Conservation (phyloP, 2,329 filamentous ascomycete genomes). For the Westerdykella ornata region DNA sequence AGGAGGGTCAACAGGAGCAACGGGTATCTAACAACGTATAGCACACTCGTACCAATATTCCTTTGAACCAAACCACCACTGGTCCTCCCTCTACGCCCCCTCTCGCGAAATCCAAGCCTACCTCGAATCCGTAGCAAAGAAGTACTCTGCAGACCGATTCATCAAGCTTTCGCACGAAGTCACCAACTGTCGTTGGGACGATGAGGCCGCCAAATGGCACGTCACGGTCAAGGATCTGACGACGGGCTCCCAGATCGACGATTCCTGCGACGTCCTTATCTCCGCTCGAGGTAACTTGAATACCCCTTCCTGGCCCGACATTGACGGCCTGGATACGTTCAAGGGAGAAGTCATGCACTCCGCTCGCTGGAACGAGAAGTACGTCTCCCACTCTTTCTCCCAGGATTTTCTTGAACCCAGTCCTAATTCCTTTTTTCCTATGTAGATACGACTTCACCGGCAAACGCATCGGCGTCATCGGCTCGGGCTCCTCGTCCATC, state of each 20-base stretch:
- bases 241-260: slow-evolving; percentile 21
- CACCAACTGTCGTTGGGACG: slow-evolving; percentile 30
- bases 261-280: slow-evolving; percentile 26
- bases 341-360: slow-evolving; percentile 34
- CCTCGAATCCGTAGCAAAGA: slow-evolving; percentile 29
- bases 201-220: slow-evolving; percentile 31
- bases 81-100: slow-evolving; percentile 39
- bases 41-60: slow-evolving; percentile 41
- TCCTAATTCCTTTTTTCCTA: background rate
- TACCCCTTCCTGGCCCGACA: slow-evolving; percentile 28
- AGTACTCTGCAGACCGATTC: slow-evolving; percentile 35
- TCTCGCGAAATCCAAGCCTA: slow-evolving; percentile 36
- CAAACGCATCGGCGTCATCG: slow-evolving; percentile 34
- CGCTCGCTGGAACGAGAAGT: slow-evolving; percentile 31
- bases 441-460: slow-evolving; percentile 26
- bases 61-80: slow-evolving; percentile 40
- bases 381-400: background rate
- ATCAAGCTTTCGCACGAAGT: slow-evolving; percentile 35
- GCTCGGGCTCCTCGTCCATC: slow-evolving; percentile 35
- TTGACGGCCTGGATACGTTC: slow-evolving; percentile 27
- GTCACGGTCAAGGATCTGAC: slow-evolving; percentile 29
- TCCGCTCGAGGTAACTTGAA: slow-evolving; percentile 31
- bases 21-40: slow-evolving; percentile 6
- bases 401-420: background rate
- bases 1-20: background rate